Evolutionary conservation across 1,284 basidiomycete species (phyloP).

Genomic region (Leccinum huronense): DNA sequence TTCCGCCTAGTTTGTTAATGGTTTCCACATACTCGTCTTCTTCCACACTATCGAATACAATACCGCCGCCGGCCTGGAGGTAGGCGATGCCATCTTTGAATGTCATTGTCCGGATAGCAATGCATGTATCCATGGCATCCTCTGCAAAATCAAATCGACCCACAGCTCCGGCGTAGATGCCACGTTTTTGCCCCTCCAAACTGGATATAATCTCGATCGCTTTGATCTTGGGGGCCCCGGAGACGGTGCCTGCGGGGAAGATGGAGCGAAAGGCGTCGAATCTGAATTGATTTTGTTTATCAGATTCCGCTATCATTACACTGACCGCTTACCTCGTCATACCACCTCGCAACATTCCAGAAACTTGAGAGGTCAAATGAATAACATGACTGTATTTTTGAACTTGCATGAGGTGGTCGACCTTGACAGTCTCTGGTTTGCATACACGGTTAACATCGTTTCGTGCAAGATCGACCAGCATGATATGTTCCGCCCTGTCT

Average conservation of each 20-base stretch:
- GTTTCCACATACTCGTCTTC: slow-evolving; percentile 97
- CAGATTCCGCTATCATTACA: neutral
- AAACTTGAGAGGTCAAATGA: slow-evolving; percentile 95
- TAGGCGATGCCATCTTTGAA: slow-evolving; percentile 95
- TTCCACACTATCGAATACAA: slow-evolving; percentile 96
- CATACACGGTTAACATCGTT: slow-evolving; percentile 99
- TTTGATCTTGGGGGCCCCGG: slow-evolving; percentile 98
- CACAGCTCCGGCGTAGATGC: slow-evolving; percentile 96
- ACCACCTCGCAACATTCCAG: slow-evolving; percentile 81
- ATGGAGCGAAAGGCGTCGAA: slow-evolving; percentile 99
- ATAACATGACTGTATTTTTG: slow-evolving; percentile 99
- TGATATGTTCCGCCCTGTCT: slow-evolving; percentile 97
- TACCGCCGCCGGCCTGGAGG: slow-evolving; percentile 95
- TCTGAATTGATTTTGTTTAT: slow-evolving; percentile 40
- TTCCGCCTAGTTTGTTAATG: slow-evolving; percentile 90
- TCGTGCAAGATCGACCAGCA: slow-evolving; percentile 98
- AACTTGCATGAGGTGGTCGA: slow-evolving; percentile 92
- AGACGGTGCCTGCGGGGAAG: slow-evolving; percentile 99
- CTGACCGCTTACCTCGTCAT: slow-evolving; percentile 63
- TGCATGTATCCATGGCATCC: slow-evolving; percentile 97
- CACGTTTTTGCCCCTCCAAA: slow-evolving; percentile 87
- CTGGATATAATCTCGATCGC: slow-evolving; percentile 92
- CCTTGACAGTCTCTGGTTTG: slow-evolving; percentile 91
- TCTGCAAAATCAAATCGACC: slow-evolving; percentile 96
- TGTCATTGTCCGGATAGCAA: slow-evolving; percentile 97